Conservation (phyloP, 2,329 filamentous ascomycete species). For the Calonectria pauciramosa region DNA sequence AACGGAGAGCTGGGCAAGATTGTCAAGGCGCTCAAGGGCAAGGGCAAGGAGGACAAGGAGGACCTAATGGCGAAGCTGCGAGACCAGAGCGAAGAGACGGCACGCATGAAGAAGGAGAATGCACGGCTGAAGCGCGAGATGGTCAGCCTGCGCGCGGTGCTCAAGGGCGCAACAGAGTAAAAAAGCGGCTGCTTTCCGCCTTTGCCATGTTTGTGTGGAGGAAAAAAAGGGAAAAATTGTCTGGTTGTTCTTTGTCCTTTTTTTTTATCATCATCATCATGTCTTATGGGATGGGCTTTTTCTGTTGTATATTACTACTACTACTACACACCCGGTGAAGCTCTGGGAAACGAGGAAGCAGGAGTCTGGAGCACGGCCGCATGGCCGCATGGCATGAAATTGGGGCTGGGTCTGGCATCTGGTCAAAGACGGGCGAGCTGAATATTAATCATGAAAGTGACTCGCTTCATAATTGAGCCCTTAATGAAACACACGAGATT, state of each 20-base stretch:
- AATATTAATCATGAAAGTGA: conserved; percentile 7
- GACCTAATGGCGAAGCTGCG: conserved; percentile 80
- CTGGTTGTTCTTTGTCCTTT: neutral
- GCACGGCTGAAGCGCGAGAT: conserved; percentile 85
- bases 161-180: conserved; percentile 60
- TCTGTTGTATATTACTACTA: conserved; percentile 39
- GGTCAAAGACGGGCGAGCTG: conserved; percentile 3
- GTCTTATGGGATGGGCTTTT: conserved; percentile 28
- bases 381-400: conserved; percentile 34
- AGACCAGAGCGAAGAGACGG: conserved; percentile 82
- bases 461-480: neutral
- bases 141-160: conserved; percentile 73
- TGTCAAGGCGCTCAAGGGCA: conserved; percentile 79
- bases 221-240: conserved; percentile 22
- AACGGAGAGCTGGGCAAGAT: conserved; percentile 92
- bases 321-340: conserved; percentile 8
- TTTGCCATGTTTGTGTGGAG: conserved; percentile 18
- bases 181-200: conserved; percentile 37
- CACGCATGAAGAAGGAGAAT: conserved; percentile 87
- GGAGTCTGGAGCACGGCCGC: conserved; percentile 40
- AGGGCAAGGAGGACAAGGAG: conserved; percentile 82
- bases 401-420: conserved; percentile 41
- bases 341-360: conserved; percentile 29
- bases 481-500: conserved; percentile 14
- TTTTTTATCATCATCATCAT: conserved; percentile 20